Conservation (phyloP, 2,329 filamentous ascomycete genomes). For the Stagonosporopsis tanaceti region DNA sequence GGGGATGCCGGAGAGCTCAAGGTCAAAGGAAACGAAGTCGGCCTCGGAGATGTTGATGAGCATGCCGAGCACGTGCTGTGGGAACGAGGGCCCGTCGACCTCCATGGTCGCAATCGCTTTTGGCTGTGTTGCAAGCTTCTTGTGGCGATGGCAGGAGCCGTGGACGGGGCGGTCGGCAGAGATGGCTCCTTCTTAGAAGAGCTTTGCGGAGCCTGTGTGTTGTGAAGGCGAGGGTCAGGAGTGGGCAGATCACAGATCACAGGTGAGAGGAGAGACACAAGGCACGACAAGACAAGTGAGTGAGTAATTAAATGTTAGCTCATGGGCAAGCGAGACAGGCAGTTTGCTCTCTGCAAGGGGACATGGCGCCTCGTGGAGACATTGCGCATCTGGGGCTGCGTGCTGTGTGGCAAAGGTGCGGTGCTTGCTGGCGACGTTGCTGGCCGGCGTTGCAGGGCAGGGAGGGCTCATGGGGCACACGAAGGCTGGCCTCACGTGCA, state of each 20-base stretch:
- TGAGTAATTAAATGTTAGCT: conserved; percentile 20
- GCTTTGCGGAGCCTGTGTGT: neutral
- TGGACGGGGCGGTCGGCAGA: neutral
- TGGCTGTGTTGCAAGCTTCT: neutral
- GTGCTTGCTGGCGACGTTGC: neutral
- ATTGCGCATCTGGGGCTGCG: neutral
- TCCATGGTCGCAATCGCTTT: conserved; percentile 60
- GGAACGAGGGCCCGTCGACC: conserved; percentile 60
- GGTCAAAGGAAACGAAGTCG: conserved; percentile 69
- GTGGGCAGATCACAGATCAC: neutral
- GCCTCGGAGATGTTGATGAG: conserved; percentile 66
- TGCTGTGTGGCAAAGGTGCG: neutral
- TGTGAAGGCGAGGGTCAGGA: neutral
- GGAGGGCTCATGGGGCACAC: neutral
- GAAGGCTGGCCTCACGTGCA: conserved; percentile 9
- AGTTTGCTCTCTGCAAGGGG: neutral
- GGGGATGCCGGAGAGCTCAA: conserved; percentile 72
- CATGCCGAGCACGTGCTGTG: conserved; percentile 61
- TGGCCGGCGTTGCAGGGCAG: neutral
- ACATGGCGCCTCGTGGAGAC: neutral
- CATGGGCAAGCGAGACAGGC: conserved; percentile 16
- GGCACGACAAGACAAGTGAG: neutral
- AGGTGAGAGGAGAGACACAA: conserved; percentile 1
- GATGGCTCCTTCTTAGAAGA: neutral
- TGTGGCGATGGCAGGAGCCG: neutral